Evolutionary conservation across 2,329 filamentous ascomycete genomes (phyloP), one percentile per base, ranked within the genome.

Genomic region (Cryphonectria naterciae): DNA sequence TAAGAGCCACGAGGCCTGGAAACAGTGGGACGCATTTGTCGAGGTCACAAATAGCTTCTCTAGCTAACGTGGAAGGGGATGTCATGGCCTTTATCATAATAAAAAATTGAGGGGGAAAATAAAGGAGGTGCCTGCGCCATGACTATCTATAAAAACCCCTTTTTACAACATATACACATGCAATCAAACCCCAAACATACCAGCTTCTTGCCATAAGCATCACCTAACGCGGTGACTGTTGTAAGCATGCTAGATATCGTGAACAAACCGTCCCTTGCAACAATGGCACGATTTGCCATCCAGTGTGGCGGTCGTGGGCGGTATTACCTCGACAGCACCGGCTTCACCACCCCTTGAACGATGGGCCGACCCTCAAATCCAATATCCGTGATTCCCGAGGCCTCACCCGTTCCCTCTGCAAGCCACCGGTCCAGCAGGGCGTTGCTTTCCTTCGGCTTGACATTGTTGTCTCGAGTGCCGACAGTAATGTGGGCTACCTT

Each of bases 371-470:
- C 83, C 65, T 85, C 83, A 60, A 90, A 82, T 13, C 84, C 78
- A 25, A 87, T 74, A 69, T 89, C 87, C 5, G 77, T 74, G 41
- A 89, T 85, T 17, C 79, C 78, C 52, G 81, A 83, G n/a, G 80
- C 79, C 1, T 76, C 81, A 1, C 83, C 81, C 35, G 81, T 79
- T 0, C 87, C 88, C 41, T 80, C 74, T 73, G 91, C 85, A 73
- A 96, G 78, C 95, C 95, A 98, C 72, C 85, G 85, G 74, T 85
- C 85, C 70, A 99, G 80, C 77, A 99, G 76, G 71, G 93, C 91
- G 78, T 99, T 99, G 82, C 95, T 97, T 84, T 99, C 95, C 81
- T 93, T 95, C 0, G 96, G 95, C 83, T 98, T 98, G 77, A 98
- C 89, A 10, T 85, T 80, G 63, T 85, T 81, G 74, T 90, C 87